phyloP scores from a whole-genome alignment of 306 rosid genomes.

The Corylus avellana region DNA sequence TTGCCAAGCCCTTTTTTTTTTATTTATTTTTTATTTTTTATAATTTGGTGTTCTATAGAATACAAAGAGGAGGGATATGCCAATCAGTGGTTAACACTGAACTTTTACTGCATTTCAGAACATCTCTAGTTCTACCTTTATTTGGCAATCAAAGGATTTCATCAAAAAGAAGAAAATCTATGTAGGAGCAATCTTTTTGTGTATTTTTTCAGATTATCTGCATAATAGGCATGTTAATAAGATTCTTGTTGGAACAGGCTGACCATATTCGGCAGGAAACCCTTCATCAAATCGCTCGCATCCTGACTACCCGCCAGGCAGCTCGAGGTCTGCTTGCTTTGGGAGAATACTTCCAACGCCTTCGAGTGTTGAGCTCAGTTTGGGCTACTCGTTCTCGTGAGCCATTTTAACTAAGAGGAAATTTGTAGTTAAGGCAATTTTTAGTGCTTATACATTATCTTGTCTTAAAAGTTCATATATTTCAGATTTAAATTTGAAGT shows the following conservation, averaged over 20 bases:
- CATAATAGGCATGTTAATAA: neutral
- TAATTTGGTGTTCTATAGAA: no score
- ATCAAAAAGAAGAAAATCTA: no score
- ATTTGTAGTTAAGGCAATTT: constrained; percentile 35
- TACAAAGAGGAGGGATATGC: no score
- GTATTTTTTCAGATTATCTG: no score
- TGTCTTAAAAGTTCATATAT: constrained; percentile 27
- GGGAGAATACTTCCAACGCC: constrained; percentile 82
- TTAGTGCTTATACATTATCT: constrained; percentile 24
- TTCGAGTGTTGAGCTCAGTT: constrained; percentile 75
- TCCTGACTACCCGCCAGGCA: constrained; percentile 69
- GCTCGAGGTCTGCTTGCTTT: constrained; percentile 71
- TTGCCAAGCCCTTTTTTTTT: no score
- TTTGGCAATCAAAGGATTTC: no score
- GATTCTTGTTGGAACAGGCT: constrained; percentile 53
- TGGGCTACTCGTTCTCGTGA: constrained; percentile 64
- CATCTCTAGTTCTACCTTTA: no score
- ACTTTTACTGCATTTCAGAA: no score
- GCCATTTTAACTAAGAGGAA: constrained; percentile 42
- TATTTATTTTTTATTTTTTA: no score
- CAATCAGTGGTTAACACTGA: no score
- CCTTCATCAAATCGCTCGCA: constrained; percentile 69
- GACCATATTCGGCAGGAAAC: constrained; percentile 84
- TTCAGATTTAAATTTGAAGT: constrained; percentile 22
- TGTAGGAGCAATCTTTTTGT: no score